A percentile compares a stretch with the other conserved stretches of the same genome.
These are phyloP conservation scores for Melaleuca quinquenervia DNA, from an alignment of 345 rosid species.

Conservation along the genomic window DNA sequence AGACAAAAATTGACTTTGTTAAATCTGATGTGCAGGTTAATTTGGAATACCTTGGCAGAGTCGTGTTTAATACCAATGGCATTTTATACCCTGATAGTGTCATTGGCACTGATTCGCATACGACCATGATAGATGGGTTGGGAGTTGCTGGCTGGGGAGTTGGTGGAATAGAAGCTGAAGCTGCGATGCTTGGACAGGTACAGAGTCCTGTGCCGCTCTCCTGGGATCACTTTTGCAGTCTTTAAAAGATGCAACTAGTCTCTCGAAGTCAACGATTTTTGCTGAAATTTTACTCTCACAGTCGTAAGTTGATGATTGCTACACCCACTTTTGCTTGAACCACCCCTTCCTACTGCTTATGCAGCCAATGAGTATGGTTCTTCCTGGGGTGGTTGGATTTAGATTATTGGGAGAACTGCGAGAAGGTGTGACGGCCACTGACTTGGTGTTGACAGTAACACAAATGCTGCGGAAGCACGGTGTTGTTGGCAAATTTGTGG, in stretches of 20 bases:
- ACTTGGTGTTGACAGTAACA: slow-evolving; percentile 87
- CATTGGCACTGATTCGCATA: slow-evolving; percentile 90
- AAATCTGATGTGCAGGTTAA: slow-evolving; percentile 50
- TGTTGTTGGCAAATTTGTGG: slow-evolving; percentile 93
- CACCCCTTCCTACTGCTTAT: background rate
- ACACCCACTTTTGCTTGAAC: background rate
- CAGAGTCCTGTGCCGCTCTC: background rate
- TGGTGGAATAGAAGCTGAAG: slow-evolving; percentile 95
- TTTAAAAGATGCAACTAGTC: background rate
- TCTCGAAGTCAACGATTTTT: background rate
- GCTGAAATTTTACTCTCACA: background rate
- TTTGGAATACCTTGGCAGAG: slow-evolving; percentile 86
- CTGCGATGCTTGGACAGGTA: slow-evolving; percentile 98
- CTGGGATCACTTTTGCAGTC: background rate
- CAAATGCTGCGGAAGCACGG: slow-evolving; percentile 89
- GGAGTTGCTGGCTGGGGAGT: slow-evolving; percentile 99
- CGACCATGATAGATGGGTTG: slow-evolving; percentile 88
- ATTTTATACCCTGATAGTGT: slow-evolving; percentile 86
- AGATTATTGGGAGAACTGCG: slow-evolving; percentile 62
- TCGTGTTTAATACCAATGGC: slow-evolving; percentile 71
- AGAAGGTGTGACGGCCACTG: slow-evolving; percentile 89
- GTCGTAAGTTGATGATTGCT: background rate
- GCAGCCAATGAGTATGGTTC: slow-evolving; percentile 98
- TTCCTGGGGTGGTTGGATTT: slow-evolving; percentile 92
- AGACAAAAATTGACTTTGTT: background rate